Base-by-base conservation (phyloP, 140 eudicot species). In the Cichorium intybus region DNA sequence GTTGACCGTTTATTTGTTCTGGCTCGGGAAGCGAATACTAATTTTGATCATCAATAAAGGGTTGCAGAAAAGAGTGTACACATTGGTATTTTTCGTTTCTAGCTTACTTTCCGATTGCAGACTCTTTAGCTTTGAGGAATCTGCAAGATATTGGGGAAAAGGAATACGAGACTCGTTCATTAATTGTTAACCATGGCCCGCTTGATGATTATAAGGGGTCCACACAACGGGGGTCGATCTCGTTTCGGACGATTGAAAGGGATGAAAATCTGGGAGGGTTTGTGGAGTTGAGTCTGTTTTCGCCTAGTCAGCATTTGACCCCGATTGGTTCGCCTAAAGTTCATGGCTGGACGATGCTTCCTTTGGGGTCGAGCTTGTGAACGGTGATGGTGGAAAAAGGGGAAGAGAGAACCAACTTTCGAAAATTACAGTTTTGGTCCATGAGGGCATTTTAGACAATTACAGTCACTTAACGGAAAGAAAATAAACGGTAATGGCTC, bases 71-170 rank as follows among this genome's bases (percentile, higher is more conserved):
- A 81, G 97, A 84, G 99, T 93, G 72, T 93, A 80, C 84, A 66
- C 87, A 64, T 73, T 93, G 56, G 82, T 88, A 68, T 70, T 88
- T 72, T 78, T 86, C 2, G 85, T 88, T 62, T 82, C 89, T 34
- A 72, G 83, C 64, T n/a, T 88, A 85, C 84, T 81, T 88, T 49
- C 99, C 99, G 4, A 81, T 93, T 73, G 82, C 93, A 18, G 99
- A 93, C 73, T 85, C 97, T 75, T 81, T 93, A 65, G 88, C 93
- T 22, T 68, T 92, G 75, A 66, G 75, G 81, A 74, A 80, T 66
- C 63, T 83, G 68, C 84, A 79, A 45, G 97, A 84, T 77, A 69
- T 73, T 51, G 83, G 75, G 49, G 85, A 86, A 68, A 60, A 70
- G n/a, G n/a, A n/a, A n/a, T n/a, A n/a, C 18, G 93, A 92, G 26